Conservation (phyloP, 345 rosid genomes). For the Ceriops tagal region DNA sequence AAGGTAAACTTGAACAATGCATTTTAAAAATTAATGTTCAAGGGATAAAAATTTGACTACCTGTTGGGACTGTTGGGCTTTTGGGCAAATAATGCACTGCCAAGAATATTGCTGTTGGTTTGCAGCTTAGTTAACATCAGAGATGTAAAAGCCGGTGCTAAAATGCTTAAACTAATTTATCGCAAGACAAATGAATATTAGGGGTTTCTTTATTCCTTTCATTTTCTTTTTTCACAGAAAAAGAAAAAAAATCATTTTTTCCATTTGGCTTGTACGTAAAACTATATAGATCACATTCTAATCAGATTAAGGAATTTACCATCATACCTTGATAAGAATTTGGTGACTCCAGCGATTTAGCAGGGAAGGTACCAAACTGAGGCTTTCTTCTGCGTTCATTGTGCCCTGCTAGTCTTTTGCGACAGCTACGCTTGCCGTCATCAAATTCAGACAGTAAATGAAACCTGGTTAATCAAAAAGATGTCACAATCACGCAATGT, state of each 20-base stretch:
- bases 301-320: neutral
- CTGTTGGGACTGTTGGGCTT: too few species aligned
- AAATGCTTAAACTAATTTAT: too few species aligned
- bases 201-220: neutral
- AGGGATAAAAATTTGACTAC: neutral
- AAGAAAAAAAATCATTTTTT: neutral
- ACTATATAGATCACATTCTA: neutral
- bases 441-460: conserved; percentile 88
- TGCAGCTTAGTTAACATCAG: too few species aligned
- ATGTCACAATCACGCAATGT: neutral
- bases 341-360: conserved; percentile 19
- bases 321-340: conserved; percentile 33
- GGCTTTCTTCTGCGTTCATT: conserved; percentile 91
- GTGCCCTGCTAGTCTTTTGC: conserved; percentile 83
- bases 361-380: conserved; percentile 35
- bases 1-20: neutral
- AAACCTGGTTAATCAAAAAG: conserved; percentile 55
- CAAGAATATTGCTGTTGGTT: too few species aligned
- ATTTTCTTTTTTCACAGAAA: neutral
- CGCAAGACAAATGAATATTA: neutral
- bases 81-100: too few species aligned
- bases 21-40: neutral
- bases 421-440: conserved; percentile 81
- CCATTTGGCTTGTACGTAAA: neutral
- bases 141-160: too few species aligned